Conservation (phyloP, 345 rosid species). For the Gossypium bickii region DNA sequence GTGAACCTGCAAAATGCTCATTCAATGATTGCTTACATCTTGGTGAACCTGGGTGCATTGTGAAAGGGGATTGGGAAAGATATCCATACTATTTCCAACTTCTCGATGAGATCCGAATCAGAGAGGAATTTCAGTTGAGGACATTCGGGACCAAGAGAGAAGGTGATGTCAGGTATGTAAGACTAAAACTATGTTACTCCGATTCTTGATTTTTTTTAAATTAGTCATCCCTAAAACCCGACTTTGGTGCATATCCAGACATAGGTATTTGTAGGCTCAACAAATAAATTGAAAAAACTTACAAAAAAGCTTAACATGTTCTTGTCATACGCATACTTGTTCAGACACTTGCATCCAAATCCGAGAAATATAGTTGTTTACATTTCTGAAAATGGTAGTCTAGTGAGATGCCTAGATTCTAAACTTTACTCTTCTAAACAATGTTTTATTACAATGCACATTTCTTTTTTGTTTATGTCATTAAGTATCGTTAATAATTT, state of each 20-base stretch:
- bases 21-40: constrained; percentile 83
- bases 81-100: constrained; percentile 73
- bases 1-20: constrained; percentile 50
- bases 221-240: neutral
- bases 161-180: constrained; percentile 67
- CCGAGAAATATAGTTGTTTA: too few relatives aligned
- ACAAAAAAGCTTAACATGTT: neutral
- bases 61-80: constrained; percentile 83
- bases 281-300: neutral
- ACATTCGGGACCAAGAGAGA: constrained; percentile 91
- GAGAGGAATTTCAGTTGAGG: constrained; percentile 82
- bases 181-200: neutral
- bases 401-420: neutral
- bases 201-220: neutral
- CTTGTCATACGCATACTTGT: neutral
- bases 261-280: neutral
- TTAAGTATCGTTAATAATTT: neutral
- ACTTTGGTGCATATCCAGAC: neutral
- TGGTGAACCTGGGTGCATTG: constrained; percentile 84
- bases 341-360: neutral
- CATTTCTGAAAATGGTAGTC: neutral
- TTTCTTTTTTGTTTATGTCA: neutral
- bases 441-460: neutral
- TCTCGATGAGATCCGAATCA: constrained; percentile 78
- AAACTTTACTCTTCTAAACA: neutral